Evolutionary conservation across 1,139 yeast species (phyloP), one percentile per base, ranked within the genome.

Genomic region (Diutina scorzettiae): DNA sequence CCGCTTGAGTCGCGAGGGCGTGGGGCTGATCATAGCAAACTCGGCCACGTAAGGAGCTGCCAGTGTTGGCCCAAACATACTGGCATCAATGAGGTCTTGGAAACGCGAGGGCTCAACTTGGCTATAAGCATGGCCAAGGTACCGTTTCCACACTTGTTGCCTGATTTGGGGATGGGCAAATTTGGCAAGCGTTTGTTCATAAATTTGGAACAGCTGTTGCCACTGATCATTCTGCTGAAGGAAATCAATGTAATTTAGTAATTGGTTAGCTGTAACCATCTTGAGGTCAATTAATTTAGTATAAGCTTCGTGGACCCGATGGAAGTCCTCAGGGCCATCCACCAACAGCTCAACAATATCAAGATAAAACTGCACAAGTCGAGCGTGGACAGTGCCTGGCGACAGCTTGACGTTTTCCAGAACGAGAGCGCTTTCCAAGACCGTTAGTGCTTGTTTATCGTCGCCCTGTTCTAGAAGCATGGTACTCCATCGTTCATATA

Each of bases 401-500:
- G 16, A 11, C 21, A 9, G 18, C 11, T n/a, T 21, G 5, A 30
- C 33, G n/a, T 23, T 36, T 34, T 11, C 30, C 28, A 23, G 28
- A 23, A 44, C 36, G 2, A 46, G 30, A 4, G 43, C 42, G 19
- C 37, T 43, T 32, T 43, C 47, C 5, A 48, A 20, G n/a, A 46
- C 47, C 1, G 62, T 58, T 6, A 78, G 53, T 0, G 93, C 49
- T 12, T 8, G 84, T 37, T 62, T 65, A 3, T 72, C 55, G 42
- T 76, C 71, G 12, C 70, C 73, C 30, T 63, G 60, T n/a, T 68
- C 59, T 27, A 81, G 51, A 43, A 76, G 78, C 58, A 78, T 59
- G 47, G 81, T 85, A 19, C 82, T 67, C 96, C 96, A 87, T 34
- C 68, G 71, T 25, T 75, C 63, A 69, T 87, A 85, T 3, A 86